Evolutionary conservation across 2,329 filamentous ascomycete species (phyloP).

Genomic region (Ophiostoma himal-ulmi): DNA sequence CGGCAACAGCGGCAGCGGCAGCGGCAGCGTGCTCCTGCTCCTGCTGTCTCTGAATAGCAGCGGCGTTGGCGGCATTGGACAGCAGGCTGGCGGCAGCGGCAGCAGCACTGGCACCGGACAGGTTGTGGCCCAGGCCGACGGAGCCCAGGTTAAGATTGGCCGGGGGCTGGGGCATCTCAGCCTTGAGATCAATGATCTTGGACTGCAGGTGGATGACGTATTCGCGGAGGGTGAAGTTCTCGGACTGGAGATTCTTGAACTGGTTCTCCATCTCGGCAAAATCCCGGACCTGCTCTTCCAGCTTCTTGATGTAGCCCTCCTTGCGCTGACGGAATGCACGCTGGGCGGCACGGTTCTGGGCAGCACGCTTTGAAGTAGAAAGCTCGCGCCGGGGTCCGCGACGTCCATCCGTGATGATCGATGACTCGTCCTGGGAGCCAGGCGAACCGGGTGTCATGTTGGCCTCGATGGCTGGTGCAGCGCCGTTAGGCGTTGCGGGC

Average conservation of each 20-base stretch:
- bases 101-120: slow-evolving; percentile 9
- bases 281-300: slow-evolving; percentile 88
- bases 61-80: slow-evolving; percentile 19
- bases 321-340: slow-evolving; percentile 96
- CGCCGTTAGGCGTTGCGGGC: slow-evolving; percentile 7
- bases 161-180: slow-evolving; percentile 79
- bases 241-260: slow-evolving; percentile 73
- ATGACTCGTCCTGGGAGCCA: slow-evolving; percentile 2
- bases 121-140: slow-evolving; percentile 9
- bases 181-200: slow-evolving; percentile 73
- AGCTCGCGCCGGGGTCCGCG: slow-evolving; percentile 87
- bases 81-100: slow-evolving; percentile 20
- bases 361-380: slow-evolving; percentile 91
- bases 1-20: neutral
- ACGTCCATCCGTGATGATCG: slow-evolving; percentile 44
- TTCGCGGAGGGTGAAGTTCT: slow-evolving; percentile 86
- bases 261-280: slow-evolving; percentile 67
- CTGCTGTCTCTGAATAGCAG: slow-evolving; percentile 18
- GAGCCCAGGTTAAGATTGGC: slow-evolving; percentile 64
- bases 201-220: slow-evolving; percentile 90
- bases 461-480: neutral
- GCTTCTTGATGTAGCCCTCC: slow-evolving; percentile 95
- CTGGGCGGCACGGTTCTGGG: slow-evolving; percentile 96
- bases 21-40: slow-evolving; percentile 16
- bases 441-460: slow-evolving; percentile 8